These are phyloP conservation scores for Magnusiomyces paraingens DNA, from an alignment of 1,139 yeast genomes.

Conservation along the genomic window DNA sequence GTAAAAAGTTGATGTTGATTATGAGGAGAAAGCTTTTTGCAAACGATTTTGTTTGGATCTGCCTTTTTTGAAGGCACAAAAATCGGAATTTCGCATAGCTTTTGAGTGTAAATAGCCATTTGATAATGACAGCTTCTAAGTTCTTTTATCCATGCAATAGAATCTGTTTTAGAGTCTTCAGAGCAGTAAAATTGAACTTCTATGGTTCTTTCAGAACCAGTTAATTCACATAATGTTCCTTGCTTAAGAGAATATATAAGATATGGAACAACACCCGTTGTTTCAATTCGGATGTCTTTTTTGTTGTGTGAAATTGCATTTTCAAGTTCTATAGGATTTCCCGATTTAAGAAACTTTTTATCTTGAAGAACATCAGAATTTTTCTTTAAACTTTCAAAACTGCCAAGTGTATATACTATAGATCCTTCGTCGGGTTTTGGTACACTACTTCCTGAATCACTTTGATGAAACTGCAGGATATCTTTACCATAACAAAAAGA, in stretches of 20 bases:
- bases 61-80: slow-evolving; percentile 42
- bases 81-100: slow-evolving; percentile 49
- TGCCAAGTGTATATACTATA: slow-evolving; percentile 43
- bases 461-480: slow-evolving; percentile 52
- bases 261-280: slow-evolving; percentile 16
- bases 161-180: slow-evolving; percentile 30
- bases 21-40: slow-evolving; percentile 28
- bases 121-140: slow-evolving; percentile 66
- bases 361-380: slow-evolving; percentile 22
- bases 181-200: slow-evolving; percentile 68
- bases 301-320: not conserved
- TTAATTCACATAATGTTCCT: slow-evolving; percentile 72
- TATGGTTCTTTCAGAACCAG: slow-evolving; percentile 53
- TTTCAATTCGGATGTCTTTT: not conserved
- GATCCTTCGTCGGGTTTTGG: slow-evolving; percentile 37
- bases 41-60: slow-evolving; percentile 38
- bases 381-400: slow-evolving; percentile 23
- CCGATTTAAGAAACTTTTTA: slow-evolving; percentile 20
- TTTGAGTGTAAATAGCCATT: slow-evolving; percentile 52
- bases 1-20: no score
- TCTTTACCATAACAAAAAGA: slow-evolving; percentile 50
- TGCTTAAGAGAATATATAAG: slow-evolving; percentile 42
- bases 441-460: slow-evolving; percentile 10
- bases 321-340: slow-evolving; percentile 10
- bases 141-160: slow-evolving; percentile 50